Base-by-base conservation (phyloP, 495 filamentous ascomycete genomes). In the Lophiotrema nucula region DNA sequence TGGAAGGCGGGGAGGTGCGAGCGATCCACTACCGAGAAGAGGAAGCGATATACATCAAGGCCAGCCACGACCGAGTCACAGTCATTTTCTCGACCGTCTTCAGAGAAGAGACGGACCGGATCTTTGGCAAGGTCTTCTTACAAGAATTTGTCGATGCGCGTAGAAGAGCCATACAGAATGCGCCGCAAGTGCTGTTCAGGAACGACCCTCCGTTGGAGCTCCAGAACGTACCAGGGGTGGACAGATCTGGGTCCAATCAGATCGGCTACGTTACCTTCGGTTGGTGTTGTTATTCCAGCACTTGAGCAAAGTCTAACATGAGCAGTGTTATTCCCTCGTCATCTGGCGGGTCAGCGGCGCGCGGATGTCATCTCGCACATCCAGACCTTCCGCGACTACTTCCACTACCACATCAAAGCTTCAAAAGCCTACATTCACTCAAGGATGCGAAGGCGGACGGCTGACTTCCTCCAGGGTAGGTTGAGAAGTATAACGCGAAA, bases 321-420 rank as follows among this genome's bases (percentile, higher is more conserved):
- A 35, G 8, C 15, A 35, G 15, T 35, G 37, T 11, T 33, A 4
- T 99, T 97, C 79, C 93, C 93, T 23, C 83, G 93, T 56, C 93
- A 99, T 71, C 78, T 99, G 53, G 95, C 91, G 3, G 83, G 81
- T 2, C 90, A 96, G 73, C 82, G 89, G 67, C 85, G 93, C 73
- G 86, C 89, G 43, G 92, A 97, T 56, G 92, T 89, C 70, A 97
- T 99, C 65, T 96, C 90, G 33, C 93, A 99, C 68, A 96, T 99
- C 64, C 95, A 99, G 75, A 99, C 92, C 16, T 99, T 99, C 88
- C 88, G 93, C 56, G 95, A 97, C 67, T 97, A 99, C 72, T 99
- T 99, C 80, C 93, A 99, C 72, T 99, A 99, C 72, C 93, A 99
- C 74, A 99, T 99, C 77, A 99, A 99, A 75, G 93, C 93, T 24